A percentile compares a stretch with the other conserved stretches of the same genome.
These are phyloP conservation scores for Azolla pinnata DNA, from an alignment of 75 land plant species.

Conservation along the genomic window DNA sequence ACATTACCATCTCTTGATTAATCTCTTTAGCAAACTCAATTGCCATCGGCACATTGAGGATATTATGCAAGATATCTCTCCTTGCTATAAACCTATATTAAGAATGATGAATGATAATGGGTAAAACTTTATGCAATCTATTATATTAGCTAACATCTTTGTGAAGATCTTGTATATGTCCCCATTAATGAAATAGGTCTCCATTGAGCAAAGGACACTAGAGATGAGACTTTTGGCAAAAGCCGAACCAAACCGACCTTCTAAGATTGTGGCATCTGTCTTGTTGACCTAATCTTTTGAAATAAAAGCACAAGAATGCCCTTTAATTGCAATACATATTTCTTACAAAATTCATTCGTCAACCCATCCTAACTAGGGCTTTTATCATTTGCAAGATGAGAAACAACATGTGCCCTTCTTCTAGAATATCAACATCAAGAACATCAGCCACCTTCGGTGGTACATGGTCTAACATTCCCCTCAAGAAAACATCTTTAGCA, in stretches of 20 bases:
- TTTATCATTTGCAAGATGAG: too few relatives aligned
- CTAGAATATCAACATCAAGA: too few relatives aligned
- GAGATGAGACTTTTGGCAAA: background rate
- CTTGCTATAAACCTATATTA: background rate
- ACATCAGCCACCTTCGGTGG: too few relatives aligned
- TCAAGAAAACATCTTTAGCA: too few relatives aligned
- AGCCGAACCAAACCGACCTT: background rate
- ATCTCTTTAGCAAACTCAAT: background rate
- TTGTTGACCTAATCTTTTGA: background rate
- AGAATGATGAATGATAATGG: background rate
- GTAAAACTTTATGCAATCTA: too few relatives aligned
- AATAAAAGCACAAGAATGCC: background rate
- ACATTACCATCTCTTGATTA: background rate
- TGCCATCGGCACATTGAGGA: background rate
- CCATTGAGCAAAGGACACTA: background rate
- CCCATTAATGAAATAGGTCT: background rate
- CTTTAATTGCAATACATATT: background rate
- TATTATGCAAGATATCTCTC: slow-evolving; percentile 1
- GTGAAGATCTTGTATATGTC: background rate
- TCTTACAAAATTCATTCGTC: background rate
- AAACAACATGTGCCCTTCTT: too few relatives aligned
- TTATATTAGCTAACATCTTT: background rate
- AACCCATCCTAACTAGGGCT: background rate
- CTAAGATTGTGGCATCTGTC: background rate
- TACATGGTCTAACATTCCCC: too few relatives aligned